Conservation (phyloP, 176 grass and related monocot species). For the Dendrocalamus sinicus region DNA sequence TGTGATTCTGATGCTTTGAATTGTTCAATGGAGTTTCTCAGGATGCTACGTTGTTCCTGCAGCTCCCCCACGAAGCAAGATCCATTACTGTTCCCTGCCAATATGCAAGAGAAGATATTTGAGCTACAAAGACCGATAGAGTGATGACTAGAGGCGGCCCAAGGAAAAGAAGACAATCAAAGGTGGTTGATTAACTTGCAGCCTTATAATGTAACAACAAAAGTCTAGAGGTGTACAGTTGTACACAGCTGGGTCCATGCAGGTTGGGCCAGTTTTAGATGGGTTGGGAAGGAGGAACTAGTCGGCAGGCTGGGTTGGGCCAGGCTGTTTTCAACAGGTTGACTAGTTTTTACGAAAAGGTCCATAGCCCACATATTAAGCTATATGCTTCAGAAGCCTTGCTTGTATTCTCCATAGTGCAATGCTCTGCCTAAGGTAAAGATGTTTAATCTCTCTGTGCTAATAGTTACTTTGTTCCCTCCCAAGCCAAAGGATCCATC, state of each 20-base stretch:
- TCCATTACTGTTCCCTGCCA: constrained; percentile 53
- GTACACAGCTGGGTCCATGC: constrained; percentile 26
- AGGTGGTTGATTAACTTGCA: constrained; percentile 20
- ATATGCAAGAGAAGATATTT: constrained; percentile 44
- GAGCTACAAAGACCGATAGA: constrained; percentile 31
- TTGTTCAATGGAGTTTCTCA: constrained; percentile 71
- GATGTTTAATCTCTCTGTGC: not conserved
- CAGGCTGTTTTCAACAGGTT: constrained; percentile 3
- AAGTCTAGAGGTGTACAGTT: constrained; percentile 7
- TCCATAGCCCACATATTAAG: constrained; percentile 12
- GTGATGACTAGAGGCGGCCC: not conserved
- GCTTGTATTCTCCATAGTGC: constrained; percentile 2
- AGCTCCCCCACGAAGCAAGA: constrained; percentile 57
- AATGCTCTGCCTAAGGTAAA: not conserved
- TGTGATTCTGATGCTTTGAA: constrained; percentile 70
- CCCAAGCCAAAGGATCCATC: not conserved
- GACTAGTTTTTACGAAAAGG: not conserved
- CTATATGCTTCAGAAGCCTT: not conserved
- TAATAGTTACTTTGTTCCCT: not conserved
- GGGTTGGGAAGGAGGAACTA: not conserved
- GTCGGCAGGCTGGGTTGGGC: not conserved
- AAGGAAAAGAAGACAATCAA: constrained; percentile 35
- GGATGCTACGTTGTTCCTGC: constrained; percentile 58
- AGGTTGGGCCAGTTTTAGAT: constrained; percentile 21
- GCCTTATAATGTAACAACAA: constrained; percentile 30